phyloP scores from a whole-genome alignment of 306 rosid genomes.

The Astragalus glycyphyllos region DNA sequence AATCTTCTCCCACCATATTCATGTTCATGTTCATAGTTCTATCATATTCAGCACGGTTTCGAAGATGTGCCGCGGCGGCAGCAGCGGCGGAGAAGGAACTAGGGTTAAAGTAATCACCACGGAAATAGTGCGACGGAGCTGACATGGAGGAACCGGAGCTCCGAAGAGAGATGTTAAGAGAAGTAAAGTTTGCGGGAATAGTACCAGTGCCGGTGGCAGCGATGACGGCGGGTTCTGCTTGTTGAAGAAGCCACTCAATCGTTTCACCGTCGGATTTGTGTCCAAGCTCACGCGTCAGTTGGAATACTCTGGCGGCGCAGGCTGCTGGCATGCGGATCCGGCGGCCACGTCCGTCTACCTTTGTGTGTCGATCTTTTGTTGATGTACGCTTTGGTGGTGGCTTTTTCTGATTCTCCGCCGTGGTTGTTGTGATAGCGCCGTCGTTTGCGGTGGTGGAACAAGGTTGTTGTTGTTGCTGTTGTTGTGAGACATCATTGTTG shows the following conservation, averaged over 20 bases:
- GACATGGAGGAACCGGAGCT: slow-evolving; percentile 90
- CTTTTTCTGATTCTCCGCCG: slow-evolving; percentile 53
- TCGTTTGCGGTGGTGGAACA: slow-evolving; percentile 52
- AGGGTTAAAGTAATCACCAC: slow-evolving; percentile 64
- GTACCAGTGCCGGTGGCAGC: slow-evolving; percentile 98
- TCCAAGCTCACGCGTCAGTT: slow-evolving; percentile 86
- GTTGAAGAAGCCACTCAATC: slow-evolving; percentile 95
- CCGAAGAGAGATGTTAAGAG: slow-evolving; percentile 91
- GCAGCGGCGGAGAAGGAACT: slow-evolving; percentile 40
- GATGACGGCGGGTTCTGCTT: slow-evolving; percentile 88
- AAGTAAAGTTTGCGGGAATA: slow-evolving; percentile 90
- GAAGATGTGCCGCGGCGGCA: slow-evolving; percentile 44
- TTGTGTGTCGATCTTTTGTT: slow-evolving; percentile 89
- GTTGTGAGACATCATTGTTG: slow-evolving; percentile 44
- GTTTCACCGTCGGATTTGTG: slow-evolving; percentile 97
- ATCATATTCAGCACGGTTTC: slow-evolving; percentile 59
- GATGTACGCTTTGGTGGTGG: slow-evolving; percentile 69
- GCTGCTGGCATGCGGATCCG: slow-evolving; percentile 99
- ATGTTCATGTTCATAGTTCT: slow-evolving; percentile 35
- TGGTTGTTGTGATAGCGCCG: neutral
- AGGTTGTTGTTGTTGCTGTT: slow-evolving; percentile 40
- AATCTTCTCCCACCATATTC: slow-evolving; percentile 51
- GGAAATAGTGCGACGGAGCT: slow-evolving; percentile 82
- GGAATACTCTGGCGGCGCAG: slow-evolving; percentile 95
- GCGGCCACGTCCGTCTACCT: slow-evolving; percentile 95